These are phyloP conservation scores for Borealophlyctis nickersoniae DNA, from an alignment of 192 early-diverging fungal species.

Conservation along the genomic window DNA sequence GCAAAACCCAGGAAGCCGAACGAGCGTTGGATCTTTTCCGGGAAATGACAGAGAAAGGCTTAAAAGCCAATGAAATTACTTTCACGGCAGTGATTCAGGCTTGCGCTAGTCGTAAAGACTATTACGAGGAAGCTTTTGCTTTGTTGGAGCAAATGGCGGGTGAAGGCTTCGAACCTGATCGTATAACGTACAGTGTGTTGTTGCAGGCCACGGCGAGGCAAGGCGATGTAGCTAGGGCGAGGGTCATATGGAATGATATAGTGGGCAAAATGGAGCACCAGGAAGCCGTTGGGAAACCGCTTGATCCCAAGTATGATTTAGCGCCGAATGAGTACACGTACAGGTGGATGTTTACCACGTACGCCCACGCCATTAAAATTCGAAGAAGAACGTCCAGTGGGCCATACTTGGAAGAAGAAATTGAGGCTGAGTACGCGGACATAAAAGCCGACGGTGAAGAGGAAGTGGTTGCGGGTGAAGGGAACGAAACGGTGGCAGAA, in stretches of 20 bases:
- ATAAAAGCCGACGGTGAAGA: not conserved
- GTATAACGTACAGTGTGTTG: constrained; percentile 78
- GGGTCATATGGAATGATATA: constrained; percentile 51
- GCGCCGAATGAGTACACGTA: constrained; percentile 10
- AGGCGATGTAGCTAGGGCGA: constrained; percentile 68
- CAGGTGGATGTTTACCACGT: constrained; percentile 6
- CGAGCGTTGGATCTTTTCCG: constrained; percentile 86
- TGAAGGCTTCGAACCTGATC: constrained; percentile 77
- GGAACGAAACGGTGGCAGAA: too few species aligned
- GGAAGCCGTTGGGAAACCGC: not conserved
- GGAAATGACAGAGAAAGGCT: constrained; percentile 71
- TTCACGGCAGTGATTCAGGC: constrained; percentile 88
- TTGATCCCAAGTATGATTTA: not conserved
- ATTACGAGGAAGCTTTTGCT: constrained; percentile 78
- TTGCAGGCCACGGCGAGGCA: constrained; percentile 71
- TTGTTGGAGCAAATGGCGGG: constrained; percentile 81
- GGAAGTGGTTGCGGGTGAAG: not conserved
- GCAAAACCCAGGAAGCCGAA: constrained; percentile 80
- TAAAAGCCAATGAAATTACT: constrained; percentile 77
- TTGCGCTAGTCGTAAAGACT: constrained; percentile 72
- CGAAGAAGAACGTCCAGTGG: not conserved
- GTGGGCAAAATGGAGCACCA: not conserved
- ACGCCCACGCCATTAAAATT: constrained; percentile 12
- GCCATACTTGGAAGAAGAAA: too few species aligned
- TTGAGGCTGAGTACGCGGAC: not conserved